A percentile compares a stretch with the other conserved stretches of the same genome.
Evolutionary conservation across 2,329 filamentous ascomycete genomes (phyloP).

Genomic region (Aspergillus sp.): DNA sequence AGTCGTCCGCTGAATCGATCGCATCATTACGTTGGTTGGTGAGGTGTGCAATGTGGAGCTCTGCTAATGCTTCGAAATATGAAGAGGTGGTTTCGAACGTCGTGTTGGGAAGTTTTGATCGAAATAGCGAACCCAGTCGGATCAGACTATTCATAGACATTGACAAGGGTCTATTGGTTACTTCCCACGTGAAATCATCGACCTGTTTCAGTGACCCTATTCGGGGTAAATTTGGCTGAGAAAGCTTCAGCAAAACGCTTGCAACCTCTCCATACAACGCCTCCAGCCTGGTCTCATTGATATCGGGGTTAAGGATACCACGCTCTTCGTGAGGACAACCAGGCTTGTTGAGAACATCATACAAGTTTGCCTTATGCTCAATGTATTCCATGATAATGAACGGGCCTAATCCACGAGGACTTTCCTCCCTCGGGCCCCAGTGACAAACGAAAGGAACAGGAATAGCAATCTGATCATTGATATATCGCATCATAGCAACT

Average conservation of each 20-base stretch:
- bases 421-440: constrained; percentile 14
- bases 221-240: constrained; percentile 25
- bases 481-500: constrained; percentile 29
- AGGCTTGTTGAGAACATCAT: constrained; percentile 25
- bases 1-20: constrained; percentile 24
- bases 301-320: constrained; percentile 18
- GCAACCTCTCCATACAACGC: constrained; percentile 29
- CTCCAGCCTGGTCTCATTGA: constrained; percentile 22
- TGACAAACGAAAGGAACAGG: constrained; percentile 28
- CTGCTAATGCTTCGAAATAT: constrained; percentile 31
- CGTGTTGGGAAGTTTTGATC: constrained; percentile 20
- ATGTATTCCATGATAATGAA: constrained; percentile 32
- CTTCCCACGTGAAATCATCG: constrained; percentile 17
- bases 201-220: constrained; percentile 27
- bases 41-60: constrained; percentile 31
- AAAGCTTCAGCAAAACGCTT: constrained; percentile 30
- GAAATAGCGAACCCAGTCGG: constrained; percentile 20
- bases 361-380: constrained; percentile 25
- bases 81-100: constrained; percentile 28
- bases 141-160: constrained; percentile 32
- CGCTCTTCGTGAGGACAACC: constrained; percentile 7
- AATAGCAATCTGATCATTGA: constrained; percentile 27
- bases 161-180: constrained; percentile 24
- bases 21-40: constrained; percentile 32
- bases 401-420: constrained; percentile 21